These are phyloP conservation scores for Alternaria gansuensis DNA, from an alignment of 2,329 filamentous ascomycete species.

Conservation along the genomic window DNA sequence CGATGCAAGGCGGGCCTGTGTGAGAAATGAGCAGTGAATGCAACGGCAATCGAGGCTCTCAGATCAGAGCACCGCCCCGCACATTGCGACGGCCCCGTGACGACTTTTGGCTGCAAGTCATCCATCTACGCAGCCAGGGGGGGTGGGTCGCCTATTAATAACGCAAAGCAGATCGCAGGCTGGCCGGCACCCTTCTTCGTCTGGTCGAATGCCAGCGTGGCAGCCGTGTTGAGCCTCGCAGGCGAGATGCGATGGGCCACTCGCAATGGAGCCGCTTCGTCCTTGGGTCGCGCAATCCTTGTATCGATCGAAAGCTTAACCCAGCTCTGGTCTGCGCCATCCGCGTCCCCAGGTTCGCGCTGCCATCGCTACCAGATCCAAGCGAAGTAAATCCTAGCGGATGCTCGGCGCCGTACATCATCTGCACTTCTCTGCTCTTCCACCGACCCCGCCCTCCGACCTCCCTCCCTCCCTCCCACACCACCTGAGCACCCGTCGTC, in stretches of 20 bases:
- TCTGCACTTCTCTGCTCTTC: conserved; percentile 31
- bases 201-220: conserved; percentile 33
- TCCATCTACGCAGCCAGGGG: conserved; percentile 18
- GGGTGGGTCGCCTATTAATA: conserved; percentile 36
- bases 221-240: conserved; percentile 37
- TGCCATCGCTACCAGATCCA: conserved; percentile 34
- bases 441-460: conserved; percentile 31
- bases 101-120: conserved; percentile 30
- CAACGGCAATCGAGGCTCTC: conserved; percentile 3
- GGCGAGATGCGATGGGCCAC: conserved; percentile 42
- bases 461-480: conserved; percentile 31
- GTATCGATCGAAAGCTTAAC: conserved; percentile 49
- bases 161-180: conserved; percentile 37
- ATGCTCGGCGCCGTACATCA: conserved; percentile 36
- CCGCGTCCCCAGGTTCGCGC: conserved; percentile 26
- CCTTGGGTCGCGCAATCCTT: conserved; percentile 17
- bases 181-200: conserved; percentile 23
- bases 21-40: not conserved
- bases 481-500: conserved; percentile 15
- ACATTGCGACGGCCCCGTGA: conserved; percentile 10
- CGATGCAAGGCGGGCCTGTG: not conserved
- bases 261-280: conserved; percentile 29
- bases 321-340: conserved; percentile 35
- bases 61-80: conserved; percentile 10
- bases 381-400: conserved; percentile 32